A percentile compares a stretch with the other conserved stretches of the same genome.
These are phyloP conservation scores for Ilyonectria sp. DNA, from an alignment of 2,329 filamentous ascomycete species.

Conservation along the genomic window DNA sequence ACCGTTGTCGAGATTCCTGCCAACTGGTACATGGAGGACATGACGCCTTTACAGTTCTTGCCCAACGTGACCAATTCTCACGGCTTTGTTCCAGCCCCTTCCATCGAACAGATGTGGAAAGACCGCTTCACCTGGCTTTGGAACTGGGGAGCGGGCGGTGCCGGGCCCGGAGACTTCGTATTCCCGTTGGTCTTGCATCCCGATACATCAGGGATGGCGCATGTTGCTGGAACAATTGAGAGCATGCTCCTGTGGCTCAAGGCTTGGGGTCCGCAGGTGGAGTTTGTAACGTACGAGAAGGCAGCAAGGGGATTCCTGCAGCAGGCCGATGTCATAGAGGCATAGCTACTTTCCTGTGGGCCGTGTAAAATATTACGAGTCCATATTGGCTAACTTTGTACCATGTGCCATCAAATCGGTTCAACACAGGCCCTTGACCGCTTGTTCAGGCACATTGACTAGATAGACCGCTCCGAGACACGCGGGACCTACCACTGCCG, in stretches of 20 bases:
- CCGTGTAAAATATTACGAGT: not conserved
- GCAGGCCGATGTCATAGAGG: not conserved
- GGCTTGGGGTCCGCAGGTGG: conserved; percentile 27
- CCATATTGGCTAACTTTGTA: not conserved
- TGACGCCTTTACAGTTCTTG: conserved; percentile 31
- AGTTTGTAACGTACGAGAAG: conserved; percentile 26
- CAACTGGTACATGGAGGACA: conserved; percentile 37
- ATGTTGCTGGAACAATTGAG: conserved; percentile 27
- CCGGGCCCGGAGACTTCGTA: conserved; percentile 13
- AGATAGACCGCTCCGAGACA: not conserved
- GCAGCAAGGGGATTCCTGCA: conserved; percentile 13
- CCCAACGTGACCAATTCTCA: conserved; percentile 28
- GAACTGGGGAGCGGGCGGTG: conserved; percentile 17
- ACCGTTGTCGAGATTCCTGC: conserved; percentile 28
- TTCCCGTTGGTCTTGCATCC: conserved; percentile 32
- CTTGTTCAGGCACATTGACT: not conserved
- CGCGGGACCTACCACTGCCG: not conserved
- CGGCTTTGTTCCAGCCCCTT: conserved; percentile 18
- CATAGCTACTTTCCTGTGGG: not conserved
- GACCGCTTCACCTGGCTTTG: conserved; percentile 28
- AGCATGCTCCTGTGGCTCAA: conserved; percentile 29
- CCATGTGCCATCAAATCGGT: not conserved
- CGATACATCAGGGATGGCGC: conserved; percentile 29
- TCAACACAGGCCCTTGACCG: not conserved
- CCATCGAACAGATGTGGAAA: conserved; percentile 28